phyloP scores from a whole-genome alignment of 306 rosid genomes.

The Begonia peltatifolia region DNA sequence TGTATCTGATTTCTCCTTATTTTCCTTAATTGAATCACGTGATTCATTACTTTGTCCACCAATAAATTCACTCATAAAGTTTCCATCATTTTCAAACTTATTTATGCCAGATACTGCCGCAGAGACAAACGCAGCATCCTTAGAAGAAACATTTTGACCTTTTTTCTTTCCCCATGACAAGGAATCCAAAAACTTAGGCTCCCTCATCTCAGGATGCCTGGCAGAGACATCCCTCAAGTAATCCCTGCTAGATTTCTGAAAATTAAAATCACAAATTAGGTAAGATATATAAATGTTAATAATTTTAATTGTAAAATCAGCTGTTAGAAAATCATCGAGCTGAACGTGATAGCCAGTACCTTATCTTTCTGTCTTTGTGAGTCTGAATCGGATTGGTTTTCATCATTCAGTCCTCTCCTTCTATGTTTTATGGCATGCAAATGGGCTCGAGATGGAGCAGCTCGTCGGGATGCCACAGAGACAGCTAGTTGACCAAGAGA shows the following conservation, averaged over 20 bases:
- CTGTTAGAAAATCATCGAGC: not conserved
- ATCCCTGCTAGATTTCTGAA: conserved; percentile 8
- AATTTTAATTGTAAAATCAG: conserved; percentile 1
- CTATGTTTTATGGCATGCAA: conserved; percentile 61
- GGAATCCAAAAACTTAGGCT: conserved; percentile 58
- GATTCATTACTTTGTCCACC: conserved; percentile 17
- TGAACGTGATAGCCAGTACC: conserved; percentile 30
- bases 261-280: conserved; percentile 1
- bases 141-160: conserved; percentile 23
- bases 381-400: conserved; percentile 21
- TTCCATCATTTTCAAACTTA: conserved; percentile 61
- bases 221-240: conserved; percentile 9
- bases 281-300: not conserved
- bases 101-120: conserved; percentile 65
- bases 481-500: conserved; percentile 64
- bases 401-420: conserved; percentile 42
- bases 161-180: conserved; percentile 66
- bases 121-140: conserved; percentile 39
- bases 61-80: conserved; percentile 39
- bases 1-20: conserved; percentile 18
- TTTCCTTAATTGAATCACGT: conserved; percentile 23
- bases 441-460: conserved; percentile 91
- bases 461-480: conserved; percentile 47
- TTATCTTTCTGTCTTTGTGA: conserved; percentile 27
- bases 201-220: conserved; percentile 49